Evolutionary conservation across 2,329 filamentous ascomycete species (phyloP), one percentile per base, ranked within the genome.

Genomic region (Epichloe scottii): DNA sequence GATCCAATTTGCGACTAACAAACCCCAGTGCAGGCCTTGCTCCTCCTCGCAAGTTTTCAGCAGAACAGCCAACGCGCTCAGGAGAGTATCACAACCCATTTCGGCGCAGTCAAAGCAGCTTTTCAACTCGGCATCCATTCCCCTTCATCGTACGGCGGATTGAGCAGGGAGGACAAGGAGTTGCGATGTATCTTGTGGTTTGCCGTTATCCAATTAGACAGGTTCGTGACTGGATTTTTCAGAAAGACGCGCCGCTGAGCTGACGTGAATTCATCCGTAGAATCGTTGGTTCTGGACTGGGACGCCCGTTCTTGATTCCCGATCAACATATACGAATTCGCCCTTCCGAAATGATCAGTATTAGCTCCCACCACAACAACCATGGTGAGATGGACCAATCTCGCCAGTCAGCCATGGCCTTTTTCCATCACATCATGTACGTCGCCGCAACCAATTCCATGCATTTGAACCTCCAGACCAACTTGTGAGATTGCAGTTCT

Each of bases 41-140:
- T 67, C 5, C 58, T 68, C 1, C 53, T 66, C 2, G 56, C 59
- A 2, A 63, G 56, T 37, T 67, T 62, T 38, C 62, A 66, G 34
- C 65, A 68, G 45, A 66, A 66, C 37, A 66, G 56, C n/a, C 63
- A 66, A 44, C 56, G 63, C 3, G 62, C 64, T 7, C 62, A 63
- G 50, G 61, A 63, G 26, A 67, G 63, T 46, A 59, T 61, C 52
- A 58, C 63, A 3, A 60, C 59, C 1, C 63, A 66, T 45, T 59
- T 61, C 1, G 54, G 65, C 2, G 58, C 59, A 1, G 64, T 67
- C 39, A 63, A 64, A 33, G 56, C 62, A 0, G 55, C 63, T 0
- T 66, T 65, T 45, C 64, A 66, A 46, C 57, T 68, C 2, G 66
- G 65, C 5, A 55, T 68, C 21, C 64, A 68, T 50, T 61, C 64